Percentiles rank a stretch among this genome's conserved stretches.
phyloP scores from a whole-genome alignment of 805 yeast species.

The Yamadazyma ubonensis region DNA sequence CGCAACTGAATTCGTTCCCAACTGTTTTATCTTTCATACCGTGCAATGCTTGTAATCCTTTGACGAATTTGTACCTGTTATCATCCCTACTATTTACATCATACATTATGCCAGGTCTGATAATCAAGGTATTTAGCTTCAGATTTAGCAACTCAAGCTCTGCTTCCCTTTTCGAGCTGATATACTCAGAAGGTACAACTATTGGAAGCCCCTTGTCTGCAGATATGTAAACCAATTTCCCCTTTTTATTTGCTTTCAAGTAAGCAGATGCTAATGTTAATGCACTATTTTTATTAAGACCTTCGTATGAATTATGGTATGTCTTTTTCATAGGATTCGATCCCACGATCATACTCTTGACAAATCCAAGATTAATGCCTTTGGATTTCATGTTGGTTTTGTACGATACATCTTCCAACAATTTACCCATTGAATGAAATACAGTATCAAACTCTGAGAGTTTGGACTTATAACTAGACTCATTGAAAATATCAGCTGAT shows the following conservation, averaged over 20 bases:
- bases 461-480: slow-evolving; percentile 51
- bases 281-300: slow-evolving; percentile 70
- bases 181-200: slow-evolving; percentile 62
- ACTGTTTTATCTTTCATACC: slow-evolving; percentile 48
- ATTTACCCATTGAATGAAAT: slow-evolving; percentile 79
- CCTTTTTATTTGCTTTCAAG: slow-evolving; percentile 9
- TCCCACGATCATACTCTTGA: slow-evolving; percentile 38
- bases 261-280: slow-evolving; percentile 47
- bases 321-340: slow-evolving; percentile 61
- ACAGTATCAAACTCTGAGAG: slow-evolving; percentile 58
- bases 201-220: slow-evolving; percentile 72
- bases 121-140: slow-evolving; percentile 55
- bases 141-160: slow-evolving; percentile 56
- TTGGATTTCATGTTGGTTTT: slow-evolving; percentile 50
- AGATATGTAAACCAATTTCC: slow-evolving; percentile 63
- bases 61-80: slow-evolving; percentile 14
- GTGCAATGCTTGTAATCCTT: slow-evolving; percentile 43
- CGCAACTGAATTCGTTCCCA: slow-evolving; percentile 31
- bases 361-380: slow-evolving; percentile 4
- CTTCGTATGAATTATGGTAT: slow-evolving; percentile 50
- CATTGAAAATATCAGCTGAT: slow-evolving; percentile 65
- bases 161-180: slow-evolving; percentile 74
- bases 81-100: slow-evolving; percentile 41
- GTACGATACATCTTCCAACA: slow-evolving; percentile 68
- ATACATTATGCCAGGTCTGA: slow-evolving; percentile 84